phyloP scores from a whole-genome alignment of 2,329 filamentous ascomycete species.

The Fusarium buxicola region DNA sequence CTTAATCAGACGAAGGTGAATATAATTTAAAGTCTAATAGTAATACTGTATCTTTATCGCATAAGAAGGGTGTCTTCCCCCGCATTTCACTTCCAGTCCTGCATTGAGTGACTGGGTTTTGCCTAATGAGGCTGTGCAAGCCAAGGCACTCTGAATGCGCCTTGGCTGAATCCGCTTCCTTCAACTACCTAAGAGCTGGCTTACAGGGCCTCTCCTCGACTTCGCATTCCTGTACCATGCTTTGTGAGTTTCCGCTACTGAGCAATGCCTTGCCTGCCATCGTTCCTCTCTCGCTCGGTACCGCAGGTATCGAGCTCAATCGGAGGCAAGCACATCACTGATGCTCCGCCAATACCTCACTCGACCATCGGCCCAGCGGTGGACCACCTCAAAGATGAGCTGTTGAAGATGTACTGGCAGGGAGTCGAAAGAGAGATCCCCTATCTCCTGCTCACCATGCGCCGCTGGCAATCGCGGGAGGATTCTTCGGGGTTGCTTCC shows the following conservation, averaged over 20 bases:
- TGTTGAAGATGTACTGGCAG: constrained; percentile 51
- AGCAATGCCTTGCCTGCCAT: constrained; percentile 3
- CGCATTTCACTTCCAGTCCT: too few species aligned
- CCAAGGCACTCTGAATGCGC: neutral
- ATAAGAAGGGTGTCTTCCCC: too few species aligned
- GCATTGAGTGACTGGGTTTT: too few species aligned
- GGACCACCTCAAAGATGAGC: constrained; percentile 12
- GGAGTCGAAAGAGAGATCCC: constrained; percentile 51
- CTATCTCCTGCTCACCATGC: constrained; percentile 50
- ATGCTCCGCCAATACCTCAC: constrained; percentile 14
- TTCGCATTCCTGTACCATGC: too few species aligned
- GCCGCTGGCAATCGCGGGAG: constrained; percentile 46
- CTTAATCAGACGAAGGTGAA: too few species aligned
- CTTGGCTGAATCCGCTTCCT: neutral
- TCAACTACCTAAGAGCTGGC: neutral
- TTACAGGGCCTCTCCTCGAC: too few species aligned
- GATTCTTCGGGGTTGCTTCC: constrained; percentile 23
- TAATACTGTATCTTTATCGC: too few species aligned
- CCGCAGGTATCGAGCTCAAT: neutral
- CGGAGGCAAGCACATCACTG: constrained; percentile 4
- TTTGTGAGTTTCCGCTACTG: neutral
- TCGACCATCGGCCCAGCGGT: constrained; percentile 10
- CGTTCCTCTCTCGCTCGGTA: neutral
- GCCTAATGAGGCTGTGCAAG: neutral
- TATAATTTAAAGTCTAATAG: too few species aligned